Conservation (phyloP, 2,329 filamentous ascomycete genomes). For the Canariomyces notabilis region DNA sequence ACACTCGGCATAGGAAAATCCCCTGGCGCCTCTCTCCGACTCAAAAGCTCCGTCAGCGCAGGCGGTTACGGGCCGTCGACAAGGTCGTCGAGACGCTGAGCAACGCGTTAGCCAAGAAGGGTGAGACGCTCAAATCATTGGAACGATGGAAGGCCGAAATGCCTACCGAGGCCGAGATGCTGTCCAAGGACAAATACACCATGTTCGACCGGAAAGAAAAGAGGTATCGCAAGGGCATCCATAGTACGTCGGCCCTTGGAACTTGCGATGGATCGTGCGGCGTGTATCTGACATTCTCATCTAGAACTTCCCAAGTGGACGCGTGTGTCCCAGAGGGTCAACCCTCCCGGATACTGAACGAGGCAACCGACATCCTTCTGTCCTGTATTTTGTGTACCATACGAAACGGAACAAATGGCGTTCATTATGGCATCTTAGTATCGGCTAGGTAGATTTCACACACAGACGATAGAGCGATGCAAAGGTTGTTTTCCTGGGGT, state of each 20-base stretch:
- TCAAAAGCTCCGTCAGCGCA: slow-evolving; percentile 83
- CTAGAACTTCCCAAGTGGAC: slow-evolving; percentile 88
- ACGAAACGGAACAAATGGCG: slow-evolving; percentile 18
- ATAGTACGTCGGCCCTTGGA: slow-evolving; percentile 63
- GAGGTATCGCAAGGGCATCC: slow-evolving; percentile 93
- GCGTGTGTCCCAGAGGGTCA: slow-evolving; percentile 85
- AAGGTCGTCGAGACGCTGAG: slow-evolving; percentile 79
- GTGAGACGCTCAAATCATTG: slow-evolving; percentile 68
- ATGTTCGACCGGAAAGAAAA: slow-evolving; percentile 96
- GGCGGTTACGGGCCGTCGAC: slow-evolving; percentile 80
- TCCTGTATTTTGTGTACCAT: slow-evolving; percentile 23
- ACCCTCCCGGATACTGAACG: slow-evolving; percentile 82
- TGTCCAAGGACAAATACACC: slow-evolving; percentile 94
- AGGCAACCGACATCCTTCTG: slow-evolving; percentile 6
- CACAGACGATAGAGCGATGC: too few species aligned
- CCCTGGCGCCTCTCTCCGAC: slow-evolving; percentile 91
- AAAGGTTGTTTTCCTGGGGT: slow-evolving; percentile 14
- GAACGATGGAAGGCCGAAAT: slow-evolving; percentile 93
- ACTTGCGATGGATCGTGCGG: not conserved
- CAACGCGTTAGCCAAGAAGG: slow-evolving; percentile 68
- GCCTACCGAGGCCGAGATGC: slow-evolving; percentile 93
- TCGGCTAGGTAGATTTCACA: too few species aligned
- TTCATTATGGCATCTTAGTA: slow-evolving; percentile 8
- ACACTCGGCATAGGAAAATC: slow-evolving; percentile 63
- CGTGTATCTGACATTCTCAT: slow-evolving; percentile 9